phyloP scores from a whole-genome alignment of 148 eudicot species.

The Vaccinium corymbosum region DNA sequence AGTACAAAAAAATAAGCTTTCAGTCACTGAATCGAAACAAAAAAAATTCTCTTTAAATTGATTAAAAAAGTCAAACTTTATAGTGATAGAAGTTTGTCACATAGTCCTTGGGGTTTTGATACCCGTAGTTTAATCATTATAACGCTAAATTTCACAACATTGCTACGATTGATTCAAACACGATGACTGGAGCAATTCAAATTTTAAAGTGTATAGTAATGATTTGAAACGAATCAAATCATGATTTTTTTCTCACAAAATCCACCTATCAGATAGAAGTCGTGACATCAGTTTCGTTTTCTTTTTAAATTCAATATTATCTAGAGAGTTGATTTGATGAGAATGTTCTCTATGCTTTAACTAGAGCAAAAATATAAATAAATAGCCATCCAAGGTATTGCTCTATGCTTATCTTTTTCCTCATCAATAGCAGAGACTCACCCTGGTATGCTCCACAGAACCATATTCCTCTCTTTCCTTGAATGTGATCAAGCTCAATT shows the following conservation, averaged over 20 bases:
- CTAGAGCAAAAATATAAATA: background rate
- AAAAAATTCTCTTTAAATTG: background rate
- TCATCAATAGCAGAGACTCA: slow-evolving; percentile 10
- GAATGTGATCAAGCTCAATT: slow-evolving; percentile 58
- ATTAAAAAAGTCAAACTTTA: background rate
- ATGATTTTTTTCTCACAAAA: background rate
- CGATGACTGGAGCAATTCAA: background rate
- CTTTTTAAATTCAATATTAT: background rate
- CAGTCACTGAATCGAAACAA: background rate
- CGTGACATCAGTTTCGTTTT: background rate
- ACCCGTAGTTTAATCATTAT: background rate
- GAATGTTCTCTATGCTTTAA: background rate
- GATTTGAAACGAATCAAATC: background rate
- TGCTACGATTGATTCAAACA: background rate
- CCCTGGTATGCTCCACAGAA: slow-evolving; percentile 97
- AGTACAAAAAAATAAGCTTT: background rate
- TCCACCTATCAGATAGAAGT: background rate
- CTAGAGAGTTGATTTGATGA: background rate
- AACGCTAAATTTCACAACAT: background rate
- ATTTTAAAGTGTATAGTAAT: background rate
- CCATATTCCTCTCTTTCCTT: slow-evolving; percentile 97
- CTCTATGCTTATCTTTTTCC: background rate
- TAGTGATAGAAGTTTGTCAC: background rate
- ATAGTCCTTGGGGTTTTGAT: background rate
- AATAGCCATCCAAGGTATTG: background rate